Evolutionary conservation across 2,329 filamentous ascomycete genomes (phyloP).

Genomic region (Paramyrothecium sp.): DNA sequence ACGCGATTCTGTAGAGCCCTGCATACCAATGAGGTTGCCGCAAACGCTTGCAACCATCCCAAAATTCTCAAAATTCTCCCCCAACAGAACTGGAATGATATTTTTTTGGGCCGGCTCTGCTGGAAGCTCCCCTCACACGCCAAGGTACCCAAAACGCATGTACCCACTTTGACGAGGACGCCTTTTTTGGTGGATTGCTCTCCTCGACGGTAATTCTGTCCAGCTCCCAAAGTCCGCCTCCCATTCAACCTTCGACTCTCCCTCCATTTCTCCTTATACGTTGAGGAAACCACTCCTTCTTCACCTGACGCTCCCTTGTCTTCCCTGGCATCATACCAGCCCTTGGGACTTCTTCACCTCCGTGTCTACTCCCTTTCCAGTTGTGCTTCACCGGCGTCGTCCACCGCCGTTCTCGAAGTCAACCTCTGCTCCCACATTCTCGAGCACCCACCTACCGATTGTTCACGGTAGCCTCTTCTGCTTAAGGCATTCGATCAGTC

Average conservation of each 20-base stretch:
- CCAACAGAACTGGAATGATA: constrained; percentile 1
- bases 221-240: neutral
- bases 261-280: neutral
- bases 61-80: neutral
- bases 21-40: neutral
- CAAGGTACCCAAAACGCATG: neutral
- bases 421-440: neutral
- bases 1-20: neutral
- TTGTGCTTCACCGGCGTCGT: neutral
- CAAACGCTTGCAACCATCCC: neutral
- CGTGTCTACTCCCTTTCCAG: neutral
- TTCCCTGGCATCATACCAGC: neutral
- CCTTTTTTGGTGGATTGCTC: neutral
- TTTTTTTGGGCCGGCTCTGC: constrained; percentile 1
- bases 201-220: too few relatives aligned
- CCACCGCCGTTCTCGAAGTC: neutral
- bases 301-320: neutral
- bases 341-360: neutral
- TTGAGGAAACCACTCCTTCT: neutral
- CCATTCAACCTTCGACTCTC: neutral
- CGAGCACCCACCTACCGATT: neutral
- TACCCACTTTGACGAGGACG: neutral
- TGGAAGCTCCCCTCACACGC: constrained; percentile 4
- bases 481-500: neutral
- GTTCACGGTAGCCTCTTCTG: neutral